Base-by-base conservation (phyloP, 371 early-diverging fungal genomes). In the Chytridium lagenaria region DNA sequence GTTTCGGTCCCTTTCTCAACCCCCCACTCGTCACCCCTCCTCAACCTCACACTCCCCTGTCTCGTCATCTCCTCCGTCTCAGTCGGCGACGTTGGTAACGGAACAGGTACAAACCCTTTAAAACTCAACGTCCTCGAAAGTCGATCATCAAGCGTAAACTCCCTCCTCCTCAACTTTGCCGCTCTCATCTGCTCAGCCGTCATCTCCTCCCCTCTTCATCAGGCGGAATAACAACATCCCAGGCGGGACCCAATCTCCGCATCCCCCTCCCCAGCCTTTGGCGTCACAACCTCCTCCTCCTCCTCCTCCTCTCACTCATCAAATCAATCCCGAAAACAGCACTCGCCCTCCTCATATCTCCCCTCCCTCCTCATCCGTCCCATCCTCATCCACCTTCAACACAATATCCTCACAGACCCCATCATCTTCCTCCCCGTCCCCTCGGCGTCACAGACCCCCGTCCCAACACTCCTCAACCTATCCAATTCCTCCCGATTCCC, bases 61-160 rank as follows among this genome's bases (percentile, higher is more conserved):
- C 57, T 7, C 7, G 19, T 19, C 44, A 12, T 44, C 44, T 44
- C 44, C 7, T 44, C n/a, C n/a, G 61, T 7, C 3, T 31, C 61
- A 3, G 61, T 15, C 23, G 61, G 61, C 3, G 61, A 61, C 19
- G 31, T 7, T 34, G 61, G 61, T 3, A 61, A 23, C 7, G 61
- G 61, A 7, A 61, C 61, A 5, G 61, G 61, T 7, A 61, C 61
- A 34, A 61, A 61, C 7, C 61, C 61, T 34, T 61, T 61, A 28
- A 28, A 61, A 23, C 61, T 61, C 3, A 61, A 16, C 10, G 34
- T 61, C 36, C 61, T 3, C 3, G 30, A 12, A 7, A 61, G 26
- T 3, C 31, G 12, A 34, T 61, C 61, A 34, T 61, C 36, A 28
- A 61, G 15, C 30, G 61, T 15, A 23, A 61, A 33, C 61, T 61